Base-by-base conservation (phyloP, 2,329 filamentous ascomycete genomes). In the Sphaerulina populicola region DNA sequence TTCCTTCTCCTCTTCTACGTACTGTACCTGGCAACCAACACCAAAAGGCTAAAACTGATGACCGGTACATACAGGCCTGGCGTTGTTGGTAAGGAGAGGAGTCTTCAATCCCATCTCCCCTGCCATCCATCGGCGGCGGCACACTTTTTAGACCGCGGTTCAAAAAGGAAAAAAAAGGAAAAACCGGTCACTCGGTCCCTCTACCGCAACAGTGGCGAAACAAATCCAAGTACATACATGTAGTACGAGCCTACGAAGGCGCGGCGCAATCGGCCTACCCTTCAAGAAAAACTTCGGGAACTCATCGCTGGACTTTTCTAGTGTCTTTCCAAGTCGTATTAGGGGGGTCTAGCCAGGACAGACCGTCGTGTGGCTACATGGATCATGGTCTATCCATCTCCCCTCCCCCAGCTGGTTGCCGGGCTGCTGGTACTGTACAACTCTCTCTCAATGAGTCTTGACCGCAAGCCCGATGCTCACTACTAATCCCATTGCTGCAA, bases 271-370 rank as follows among this genome's bases (percentile, higher is more conserved):
- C 30, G 30, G 30, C 30, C 11, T 33, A 9, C 30, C n/a, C n/a
- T 33, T 18, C 44, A 31, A 46, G 7, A 46, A 18, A 18, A 46
- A 46, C 23, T 18, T 46, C 44, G 44, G 44, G 21, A 38, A 23
- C 31, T 38, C 43, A 33, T 45, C 43, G 29, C 21, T 40, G 7
- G 38, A 18, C 23, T 39, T 21, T 6, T 14, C 37, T 39, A 18
- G 18, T 18, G 18, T 18, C 18, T 18, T 18, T 18, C 18, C 18
- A 18, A 18, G 18, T 18, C 18, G 18, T 18, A 18, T 3, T 18
- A n/a, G 18, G 18, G 18, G 18, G 18, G 18, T 18, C 18, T 18
- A 3, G 18, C 18, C 18, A 18, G 18, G 18, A 18, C 4, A n/a
- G 12, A 39, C 37, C 37, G 9, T 39, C 30, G 30, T 12, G 11